These are phyloP conservation scores for Nakazawaea laoshanensis DNA, from an alignment of 805 yeast genomes.

Conservation along the genomic window DNA sequence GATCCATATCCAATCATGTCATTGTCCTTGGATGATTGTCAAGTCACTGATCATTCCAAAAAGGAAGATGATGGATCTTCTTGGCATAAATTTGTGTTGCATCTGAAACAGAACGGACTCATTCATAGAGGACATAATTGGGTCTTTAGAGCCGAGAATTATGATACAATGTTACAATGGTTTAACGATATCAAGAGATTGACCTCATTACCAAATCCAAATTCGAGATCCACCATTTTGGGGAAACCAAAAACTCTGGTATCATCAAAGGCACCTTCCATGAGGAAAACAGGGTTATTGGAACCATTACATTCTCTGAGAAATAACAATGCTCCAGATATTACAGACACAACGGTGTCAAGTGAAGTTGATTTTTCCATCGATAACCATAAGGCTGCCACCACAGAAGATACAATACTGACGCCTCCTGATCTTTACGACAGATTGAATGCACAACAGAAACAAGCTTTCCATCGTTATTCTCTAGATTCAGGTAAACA, in stretches of 20 bases:
- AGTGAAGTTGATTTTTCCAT: slow-evolving; percentile 8
- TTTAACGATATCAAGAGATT: slow-evolving; percentile 65
- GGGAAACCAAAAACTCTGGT: slow-evolving; percentile 23
- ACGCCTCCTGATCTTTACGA: slow-evolving; percentile 9
- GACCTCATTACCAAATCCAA: slow-evolving; percentile 54
- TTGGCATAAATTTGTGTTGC: slow-evolving; percentile 69
- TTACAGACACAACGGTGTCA: slow-evolving; percentile 6
- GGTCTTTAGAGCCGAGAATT: slow-evolving; percentile 89
- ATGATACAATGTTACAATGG: slow-evolving; percentile 78
- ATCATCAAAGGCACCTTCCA: slow-evolving; percentile 13
- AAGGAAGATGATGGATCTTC: slow-evolving; percentile 52
- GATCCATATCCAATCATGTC: slow-evolving; percentile 84
- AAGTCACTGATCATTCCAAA: slow-evolving; percentile 74
- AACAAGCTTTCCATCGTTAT: slow-evolving; percentile 8
- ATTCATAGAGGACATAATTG: slow-evolving; percentile 81
- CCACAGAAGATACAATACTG: slow-evolving; percentile 5
- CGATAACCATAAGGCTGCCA: slow-evolving; percentile 5
- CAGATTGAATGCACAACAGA: slow-evolving; percentile 7
- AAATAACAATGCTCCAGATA: not conserved
- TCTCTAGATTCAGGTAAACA: too few relatives aligned
- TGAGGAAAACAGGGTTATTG: too few relatives aligned
- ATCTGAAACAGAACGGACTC: slow-evolving; percentile 66
- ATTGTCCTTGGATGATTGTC: slow-evolving; percentile 68
- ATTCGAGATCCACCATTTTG: slow-evolving; percentile 43
- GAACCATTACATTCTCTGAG: slow-evolving; percentile 1